Conservation (phyloP, 129 eudicot genomes). For the Ambrosia artemisiifolia region DNA sequence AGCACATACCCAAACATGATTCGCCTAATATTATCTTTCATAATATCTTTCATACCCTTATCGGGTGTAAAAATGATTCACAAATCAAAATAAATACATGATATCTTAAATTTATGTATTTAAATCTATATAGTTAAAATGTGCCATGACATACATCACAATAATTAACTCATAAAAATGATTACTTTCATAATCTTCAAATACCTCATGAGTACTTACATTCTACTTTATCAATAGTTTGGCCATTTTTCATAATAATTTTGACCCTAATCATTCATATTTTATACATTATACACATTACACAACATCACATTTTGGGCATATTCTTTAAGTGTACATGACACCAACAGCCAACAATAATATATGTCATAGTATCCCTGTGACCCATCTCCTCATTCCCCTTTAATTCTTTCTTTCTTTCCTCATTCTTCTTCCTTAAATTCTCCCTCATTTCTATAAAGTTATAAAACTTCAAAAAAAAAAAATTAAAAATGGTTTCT, state of each 20-base stretch:
- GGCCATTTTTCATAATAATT: background rate
- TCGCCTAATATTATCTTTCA: too few species aligned
- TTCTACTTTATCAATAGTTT: background rate
- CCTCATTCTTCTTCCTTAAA: background rate
- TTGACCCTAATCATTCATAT: background rate
- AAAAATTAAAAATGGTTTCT: conserved; percentile 38
- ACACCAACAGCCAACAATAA: background rate
- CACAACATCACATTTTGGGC: background rate
- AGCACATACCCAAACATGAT: too few species aligned
- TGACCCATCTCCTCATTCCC: conserved; percentile 39
- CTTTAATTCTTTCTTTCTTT: conserved; percentile 19
- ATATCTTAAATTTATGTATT: too few species aligned
- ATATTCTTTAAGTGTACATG: background rate
- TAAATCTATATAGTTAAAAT: too few species aligned
- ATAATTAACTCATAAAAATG: background rate
- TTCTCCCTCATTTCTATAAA: background rate
- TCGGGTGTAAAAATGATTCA: too few species aligned
- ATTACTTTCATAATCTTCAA: background rate
- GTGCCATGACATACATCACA: too few species aligned
- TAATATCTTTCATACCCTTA: too few species aligned
- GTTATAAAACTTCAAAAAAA: background rate
- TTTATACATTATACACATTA: background rate
- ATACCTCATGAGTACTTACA: background rate
- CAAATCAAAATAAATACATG: too few species aligned
- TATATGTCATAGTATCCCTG: conserved; percentile 26